Percentiles rank a stretch among this genome's conserved stretches.
phyloP scores from a whole-genome alignment of 306 rosid species.

The Citrullus colocynthis region DNA sequence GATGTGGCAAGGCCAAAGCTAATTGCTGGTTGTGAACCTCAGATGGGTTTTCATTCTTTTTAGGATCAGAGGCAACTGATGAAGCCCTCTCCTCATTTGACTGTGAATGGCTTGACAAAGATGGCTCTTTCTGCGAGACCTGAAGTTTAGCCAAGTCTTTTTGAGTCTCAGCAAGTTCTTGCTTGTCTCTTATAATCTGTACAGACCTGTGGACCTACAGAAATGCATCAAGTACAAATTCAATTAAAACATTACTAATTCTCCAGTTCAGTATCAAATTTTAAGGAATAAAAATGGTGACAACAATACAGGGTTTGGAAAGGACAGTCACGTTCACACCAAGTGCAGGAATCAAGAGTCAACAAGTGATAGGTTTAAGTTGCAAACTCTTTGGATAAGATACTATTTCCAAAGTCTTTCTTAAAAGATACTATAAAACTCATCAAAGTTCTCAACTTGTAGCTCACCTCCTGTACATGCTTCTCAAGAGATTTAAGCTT shows the following conservation, averaged over 20 bases:
- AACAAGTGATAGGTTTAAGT: not conserved
- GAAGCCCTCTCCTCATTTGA: conserved; percentile 67
- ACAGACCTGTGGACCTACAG: conserved; percentile 93
- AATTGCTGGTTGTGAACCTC: conserved; percentile 68
- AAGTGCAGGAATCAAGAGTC: not conserved
- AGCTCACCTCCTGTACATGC: conserved; percentile 74
- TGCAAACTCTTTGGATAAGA: not conserved
- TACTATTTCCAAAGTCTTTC: not conserved
- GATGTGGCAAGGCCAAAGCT: conserved; percentile 76
- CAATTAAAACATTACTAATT: not conserved
- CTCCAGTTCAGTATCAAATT: not conserved
- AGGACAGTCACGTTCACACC: not conserved
- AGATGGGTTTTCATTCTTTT: conserved; percentile 46
- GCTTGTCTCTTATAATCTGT: conserved; percentile 91
- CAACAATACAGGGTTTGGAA: not conserved
- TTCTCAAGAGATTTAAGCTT: conserved; percentile 70
- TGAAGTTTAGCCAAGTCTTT: conserved; percentile 94
- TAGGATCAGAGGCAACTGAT: conserved; percentile 37
- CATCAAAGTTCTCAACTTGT: not conserved
- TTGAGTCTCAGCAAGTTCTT: conserved; percentile 90
- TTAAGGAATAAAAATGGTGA: not conserved
- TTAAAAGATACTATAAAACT: not conserved
- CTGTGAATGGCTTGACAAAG: conserved; percentile 56
- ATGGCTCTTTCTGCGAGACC: conserved; percentile 71
- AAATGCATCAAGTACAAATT: not conserved